Conservation (phyloP, 1,139 yeast genomes). For the Protomyces pachydermus region DNA sequence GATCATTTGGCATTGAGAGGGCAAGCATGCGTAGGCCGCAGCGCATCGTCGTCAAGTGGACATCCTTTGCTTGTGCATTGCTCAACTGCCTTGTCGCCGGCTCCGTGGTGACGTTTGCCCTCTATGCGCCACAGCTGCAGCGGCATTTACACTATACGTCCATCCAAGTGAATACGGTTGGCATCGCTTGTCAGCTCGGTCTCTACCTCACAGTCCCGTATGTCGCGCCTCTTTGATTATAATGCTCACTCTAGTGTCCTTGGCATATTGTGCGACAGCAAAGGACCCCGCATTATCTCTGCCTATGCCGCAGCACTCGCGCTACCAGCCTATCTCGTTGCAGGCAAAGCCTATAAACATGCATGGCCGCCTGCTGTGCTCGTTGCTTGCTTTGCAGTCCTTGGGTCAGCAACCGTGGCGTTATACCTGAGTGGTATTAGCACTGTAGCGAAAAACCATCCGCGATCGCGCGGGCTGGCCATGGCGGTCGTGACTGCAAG, state of each 20-base stretch:
- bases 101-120: constrained; percentile 50
- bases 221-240: neutral
- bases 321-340: constrained; percentile 65
- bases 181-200: constrained; percentile 71
- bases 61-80: constrained; percentile 14
- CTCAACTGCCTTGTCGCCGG: constrained; percentile 23
- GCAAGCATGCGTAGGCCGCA: neutral
- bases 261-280: constrained; percentile 77
- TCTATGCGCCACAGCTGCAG: constrained; percentile 70
- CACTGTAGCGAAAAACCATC: constrained; percentile 34
- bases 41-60: constrained; percentile 7
- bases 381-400: constrained; percentile 33
- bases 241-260: constrained; percentile 40
- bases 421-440: constrained; percentile 34
- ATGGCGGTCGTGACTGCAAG: constrained; percentile 84
- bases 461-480: constrained; percentile 52
- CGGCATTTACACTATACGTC: constrained; percentile 56
- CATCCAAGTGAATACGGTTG: constrained; percentile 68
- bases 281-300: constrained; percentile 74
- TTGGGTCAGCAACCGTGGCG: constrained; percentile 35
- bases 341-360: constrained; percentile 41
- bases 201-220: constrained; percentile 77
- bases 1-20: neutral
- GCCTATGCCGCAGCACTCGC: constrained; percentile 58
- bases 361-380: constrained; percentile 33